A percentile compares a stretch with the other conserved stretches of the same genome.
phyloP scores from a whole-genome alignment of 2,329 filamentous ascomycete species.

The Gaeumannomyces tritici region DNA sequence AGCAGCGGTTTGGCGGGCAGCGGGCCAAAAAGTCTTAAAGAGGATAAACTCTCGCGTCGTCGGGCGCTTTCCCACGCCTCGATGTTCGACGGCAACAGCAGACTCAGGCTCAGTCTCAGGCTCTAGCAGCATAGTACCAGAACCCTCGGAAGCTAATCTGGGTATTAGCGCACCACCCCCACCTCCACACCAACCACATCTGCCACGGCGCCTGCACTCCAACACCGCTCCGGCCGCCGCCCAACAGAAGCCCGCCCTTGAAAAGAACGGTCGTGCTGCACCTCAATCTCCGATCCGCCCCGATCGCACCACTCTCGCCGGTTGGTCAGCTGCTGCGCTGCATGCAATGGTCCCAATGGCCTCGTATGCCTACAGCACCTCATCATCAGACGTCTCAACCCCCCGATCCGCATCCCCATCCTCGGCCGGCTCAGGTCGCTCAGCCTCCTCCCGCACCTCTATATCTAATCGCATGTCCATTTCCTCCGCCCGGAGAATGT shows the following conservation, averaged over 20 bases:
- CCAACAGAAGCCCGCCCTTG: not conserved
- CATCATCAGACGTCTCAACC: constrained; percentile 40
- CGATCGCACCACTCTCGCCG: not conserved
- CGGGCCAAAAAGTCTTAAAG: not conserved
- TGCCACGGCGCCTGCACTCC: not conserved
- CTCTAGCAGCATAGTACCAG: not conserved
- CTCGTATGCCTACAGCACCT: constrained; percentile 34
- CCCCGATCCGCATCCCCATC: constrained; percentile 44
- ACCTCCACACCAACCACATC: not conserved
- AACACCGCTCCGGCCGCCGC: not conserved
- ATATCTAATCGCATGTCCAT: constrained; percentile 40
- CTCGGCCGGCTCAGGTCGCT: constrained; percentile 33
- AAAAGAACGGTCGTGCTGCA: not conserved
- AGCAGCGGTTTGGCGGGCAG: not conserved
- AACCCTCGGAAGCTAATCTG: not conserved
- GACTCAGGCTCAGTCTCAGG: not conserved
- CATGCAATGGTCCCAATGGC: constrained; percentile 27
- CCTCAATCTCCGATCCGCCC: not conserved
- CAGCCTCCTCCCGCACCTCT: constrained; percentile 34
- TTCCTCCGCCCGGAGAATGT: constrained; percentile 38
- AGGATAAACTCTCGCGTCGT: not conserved
- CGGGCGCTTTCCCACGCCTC: not conserved
- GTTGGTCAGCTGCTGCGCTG: not conserved
- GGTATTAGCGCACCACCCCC: not conserved
- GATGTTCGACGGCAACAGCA: not conserved